Evolutionary conservation across 2,329 filamentous ascomycete genomes (phyloP), one percentile per base, ranked within the genome.

Genomic region (Pseudophaeomoniella oleicola): DNA sequence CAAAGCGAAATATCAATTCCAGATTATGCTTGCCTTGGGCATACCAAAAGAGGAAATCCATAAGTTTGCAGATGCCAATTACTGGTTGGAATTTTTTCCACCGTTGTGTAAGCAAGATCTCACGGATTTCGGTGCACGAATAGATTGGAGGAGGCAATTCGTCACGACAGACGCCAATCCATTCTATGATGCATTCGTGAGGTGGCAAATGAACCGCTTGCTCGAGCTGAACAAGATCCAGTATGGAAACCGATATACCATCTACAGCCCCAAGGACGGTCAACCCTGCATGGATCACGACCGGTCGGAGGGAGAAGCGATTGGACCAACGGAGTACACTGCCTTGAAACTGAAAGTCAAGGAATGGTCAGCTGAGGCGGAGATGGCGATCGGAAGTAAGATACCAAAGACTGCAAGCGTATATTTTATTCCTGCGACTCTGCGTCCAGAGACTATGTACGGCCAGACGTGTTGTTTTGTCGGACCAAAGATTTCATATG

Each of bases 391-490:
- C 40, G 71, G 79, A 55, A 78, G 74, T 45, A 90, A 88, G 63
- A 63, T 96, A 3, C 82, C 88, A 4, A 70, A 77, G 22, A 76
- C 72, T 44, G 79, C 83, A 32, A 81, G 81, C 42, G 79, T 94
- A 39, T 96, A 80, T 64, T 81, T 96, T 50, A 75, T 96, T 10
- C 82, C 90, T 10, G 90, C 90, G 12, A 96, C 90, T 38, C 71
- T 98, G 42, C 73, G 90, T 43, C 85, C 90, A 2, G 90, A 98
- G 67, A 98, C 90, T 22, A 96, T 98, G 88, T 98, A 96, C 55
- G 92, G 92, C 30, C 90, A 96, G 60, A 92, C 78, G 3, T 92
- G 84, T 63, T 94, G 87, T 57, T 98, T 96, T 49, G 84, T 98
- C 34, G 84, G 86, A 3, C 88, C 90, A 6, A 82, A 81, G 53